A percentile compares a stretch with the other conserved stretches of the same genome.
Evolutionary conservation across 495 filamentous ascomycete species (phyloP).

Genomic region (Tuber indicum): DNA sequence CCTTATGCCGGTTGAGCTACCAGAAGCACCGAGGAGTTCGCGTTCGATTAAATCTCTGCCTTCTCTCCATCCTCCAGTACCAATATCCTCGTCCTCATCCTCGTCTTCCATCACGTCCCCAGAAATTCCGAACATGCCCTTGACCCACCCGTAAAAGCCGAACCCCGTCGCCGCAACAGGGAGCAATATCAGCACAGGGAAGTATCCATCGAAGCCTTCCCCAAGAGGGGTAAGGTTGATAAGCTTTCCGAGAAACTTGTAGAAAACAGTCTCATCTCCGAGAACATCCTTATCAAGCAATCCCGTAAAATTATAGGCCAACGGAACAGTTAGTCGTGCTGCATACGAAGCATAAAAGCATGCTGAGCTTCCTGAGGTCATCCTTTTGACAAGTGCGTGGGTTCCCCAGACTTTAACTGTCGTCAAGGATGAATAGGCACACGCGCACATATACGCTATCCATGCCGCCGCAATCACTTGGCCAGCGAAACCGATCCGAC

Average conservation of each 20-base stretch:
- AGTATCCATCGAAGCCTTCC: constrained; percentile 75
- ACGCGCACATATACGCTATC: constrained; percentile 88
- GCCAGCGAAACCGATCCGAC: constrained; percentile 70
- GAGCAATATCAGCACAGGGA: constrained; percentile 76
- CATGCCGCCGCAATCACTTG: constrained; percentile 78
- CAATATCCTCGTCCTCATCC: constrained; percentile 55
- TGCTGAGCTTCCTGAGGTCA: constrained; percentile 83
- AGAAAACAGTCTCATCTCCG: constrained; percentile 64
- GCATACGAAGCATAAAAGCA: constrained; percentile 92
- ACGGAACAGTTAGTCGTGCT: constrained; percentile 79
- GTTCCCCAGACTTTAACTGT: constrained; percentile 94
- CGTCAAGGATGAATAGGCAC: constrained; percentile 74
- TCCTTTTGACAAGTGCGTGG: constrained; percentile 78
- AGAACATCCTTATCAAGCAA: constrained; percentile 66
- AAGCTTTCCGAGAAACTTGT: constrained; percentile 71
- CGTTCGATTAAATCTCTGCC: constrained; percentile 89
- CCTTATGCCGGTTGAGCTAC: constrained; percentile 11
- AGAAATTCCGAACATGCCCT: constrained; percentile 69
- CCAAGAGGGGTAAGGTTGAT: constrained; percentile 82
- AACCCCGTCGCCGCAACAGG: constrained; percentile 78
- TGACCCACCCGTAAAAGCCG: constrained; percentile 77
- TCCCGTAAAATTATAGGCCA: constrained; percentile 92
- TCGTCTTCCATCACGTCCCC: constrained; percentile 68
- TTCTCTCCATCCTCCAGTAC: constrained; percentile 81
- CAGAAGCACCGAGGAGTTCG: constrained; percentile 59